Percentiles rank a stretch among this genome's conserved stretches.
phyloP scores from a whole-genome alignment of 345 rosid species.

The Geranium rotundifolium region DNA sequence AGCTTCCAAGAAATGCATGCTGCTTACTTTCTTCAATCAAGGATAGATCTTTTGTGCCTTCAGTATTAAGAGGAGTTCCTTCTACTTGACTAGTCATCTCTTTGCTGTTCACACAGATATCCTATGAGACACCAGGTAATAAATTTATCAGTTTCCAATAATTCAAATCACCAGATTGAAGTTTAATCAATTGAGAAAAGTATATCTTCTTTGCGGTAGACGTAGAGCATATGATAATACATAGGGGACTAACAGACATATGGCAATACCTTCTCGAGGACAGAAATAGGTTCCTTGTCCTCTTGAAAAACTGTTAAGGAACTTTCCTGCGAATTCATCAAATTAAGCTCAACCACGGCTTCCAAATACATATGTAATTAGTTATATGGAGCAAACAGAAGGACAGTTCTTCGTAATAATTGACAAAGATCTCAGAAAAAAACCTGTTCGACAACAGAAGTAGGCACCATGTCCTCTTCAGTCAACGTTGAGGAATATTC shows the following conservation, averaged over 20 bases:
- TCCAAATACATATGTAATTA: background rate
- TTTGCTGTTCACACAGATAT: conserved; percentile 7
- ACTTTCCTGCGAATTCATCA: background rate
- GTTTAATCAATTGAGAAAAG: background rate
- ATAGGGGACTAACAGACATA: too few relatives aligned
- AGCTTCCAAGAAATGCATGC: conserved; percentile 4
- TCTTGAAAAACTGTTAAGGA: background rate
- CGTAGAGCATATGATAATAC: too few relatives aligned
- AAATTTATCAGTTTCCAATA: too few relatives aligned
- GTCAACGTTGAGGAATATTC: background rate
- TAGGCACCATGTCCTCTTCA: background rate
- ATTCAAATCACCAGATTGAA: background rate
- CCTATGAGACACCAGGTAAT: conserved; percentile 8
- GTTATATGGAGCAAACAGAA: background rate
- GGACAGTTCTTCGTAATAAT: background rate
- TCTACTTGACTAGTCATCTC: conserved; percentile 11
- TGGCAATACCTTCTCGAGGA: too few relatives aligned
- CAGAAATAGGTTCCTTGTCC: background rate
- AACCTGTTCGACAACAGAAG: background rate
- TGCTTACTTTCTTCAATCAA: conserved; percentile 23
- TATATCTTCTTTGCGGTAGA: too few relatives aligned
- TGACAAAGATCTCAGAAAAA: background rate
- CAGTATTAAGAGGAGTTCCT: conserved; percentile 9
- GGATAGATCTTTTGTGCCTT: conserved; percentile 12
- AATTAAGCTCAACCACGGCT: background rate